Conservation (phyloP, 192 early-diverging fungal genomes). For the Lobosporangium transversale region DNA sequence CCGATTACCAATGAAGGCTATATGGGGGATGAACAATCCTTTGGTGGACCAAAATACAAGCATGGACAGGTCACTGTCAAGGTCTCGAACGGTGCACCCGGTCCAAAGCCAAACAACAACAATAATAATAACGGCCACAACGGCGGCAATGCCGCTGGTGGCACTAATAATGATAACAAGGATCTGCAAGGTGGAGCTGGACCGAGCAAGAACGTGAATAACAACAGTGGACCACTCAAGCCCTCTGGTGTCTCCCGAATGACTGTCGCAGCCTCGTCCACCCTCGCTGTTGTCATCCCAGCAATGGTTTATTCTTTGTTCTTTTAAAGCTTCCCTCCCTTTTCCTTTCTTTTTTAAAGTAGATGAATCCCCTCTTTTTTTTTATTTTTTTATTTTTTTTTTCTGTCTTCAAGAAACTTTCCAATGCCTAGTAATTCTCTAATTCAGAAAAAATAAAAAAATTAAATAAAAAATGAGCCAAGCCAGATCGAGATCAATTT, state of each 20-base stretch:
- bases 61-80: constrained; percentile 53
- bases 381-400: too few relatives aligned
- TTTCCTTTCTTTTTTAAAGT: too few relatives aligned
- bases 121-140: not conserved
- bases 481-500: not conserved
- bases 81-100: not conserved
- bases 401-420: constrained; percentile 6
- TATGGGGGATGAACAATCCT: constrained; percentile 53
- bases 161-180: not conserved
- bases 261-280: not conserved
- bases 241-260: constrained; percentile 5
- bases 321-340: too few relatives aligned
- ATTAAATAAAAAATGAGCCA: not conserved
- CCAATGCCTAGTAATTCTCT: not conserved
- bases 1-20: constrained; percentile 36
- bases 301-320: constrained; percentile 7
- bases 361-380: too few relatives aligned
- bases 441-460: not conserved
- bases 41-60: constrained; percentile 54
- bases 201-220: not conserved
- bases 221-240: not conserved
- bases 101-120: not conserved
- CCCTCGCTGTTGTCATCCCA: constrained; percentile 9
- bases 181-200: not conserved
- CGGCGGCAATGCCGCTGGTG: not conserved